A percentile compares a stretch with the other conserved stretches of the same genome.
Evolutionary conservation across 2,329 filamentous ascomycete species (phyloP).

Genomic region (Neonectria sp.): DNA sequence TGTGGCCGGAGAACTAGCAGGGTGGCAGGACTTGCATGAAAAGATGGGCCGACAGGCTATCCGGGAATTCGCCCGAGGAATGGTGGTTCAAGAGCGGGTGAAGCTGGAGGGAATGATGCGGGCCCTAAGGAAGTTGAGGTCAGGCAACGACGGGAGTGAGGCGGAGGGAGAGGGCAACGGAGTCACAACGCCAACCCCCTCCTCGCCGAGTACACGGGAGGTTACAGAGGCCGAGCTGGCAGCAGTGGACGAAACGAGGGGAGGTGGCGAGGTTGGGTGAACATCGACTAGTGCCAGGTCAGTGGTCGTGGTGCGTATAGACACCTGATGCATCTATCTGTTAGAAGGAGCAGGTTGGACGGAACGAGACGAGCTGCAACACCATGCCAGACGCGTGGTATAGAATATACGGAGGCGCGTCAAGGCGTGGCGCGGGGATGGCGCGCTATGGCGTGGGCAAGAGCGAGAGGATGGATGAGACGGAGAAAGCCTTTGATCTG

Average conservation of each 20-base stretch:
- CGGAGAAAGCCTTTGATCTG: conserved; percentile 28
- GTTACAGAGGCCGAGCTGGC: conserved; percentile 37
- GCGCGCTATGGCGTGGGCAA: conserved; percentile 32
- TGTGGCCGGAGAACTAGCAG: conserved; percentile 90
- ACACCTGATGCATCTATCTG: conserved; percentile 26
- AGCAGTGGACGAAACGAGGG: conserved; percentile 33
- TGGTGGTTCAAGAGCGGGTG: conserved; percentile 85
- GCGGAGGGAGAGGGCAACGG: conserved; percentile 34
- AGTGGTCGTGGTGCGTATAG: conserved; percentile 33
- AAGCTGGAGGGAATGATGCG: conserved; percentile 85
- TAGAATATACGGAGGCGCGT: conserved; percentile 40
- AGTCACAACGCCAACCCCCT: conserved; percentile 29
- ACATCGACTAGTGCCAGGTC: background rate
- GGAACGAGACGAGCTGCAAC: conserved; percentile 35
- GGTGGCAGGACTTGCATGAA: conserved; percentile 93
- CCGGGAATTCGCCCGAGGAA: conserved; percentile 80
- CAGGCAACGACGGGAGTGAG: conserved; percentile 30
- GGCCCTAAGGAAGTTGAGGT: conserved; percentile 76
- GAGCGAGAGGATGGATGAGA: conserved; percentile 21
- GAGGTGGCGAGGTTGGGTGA: conserved; percentile 38
- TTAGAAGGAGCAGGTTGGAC: conserved; percentile 27
- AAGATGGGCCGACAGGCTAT: conserved; percentile 82
- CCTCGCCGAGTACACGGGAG: conserved; percentile 29
- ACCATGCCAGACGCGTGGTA: conserved; percentile 45
- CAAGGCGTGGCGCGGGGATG: conserved; percentile 28